Conservation (phyloP, 495 filamentous ascomycete genomes). For the Cladorrhinum samala region DNA sequence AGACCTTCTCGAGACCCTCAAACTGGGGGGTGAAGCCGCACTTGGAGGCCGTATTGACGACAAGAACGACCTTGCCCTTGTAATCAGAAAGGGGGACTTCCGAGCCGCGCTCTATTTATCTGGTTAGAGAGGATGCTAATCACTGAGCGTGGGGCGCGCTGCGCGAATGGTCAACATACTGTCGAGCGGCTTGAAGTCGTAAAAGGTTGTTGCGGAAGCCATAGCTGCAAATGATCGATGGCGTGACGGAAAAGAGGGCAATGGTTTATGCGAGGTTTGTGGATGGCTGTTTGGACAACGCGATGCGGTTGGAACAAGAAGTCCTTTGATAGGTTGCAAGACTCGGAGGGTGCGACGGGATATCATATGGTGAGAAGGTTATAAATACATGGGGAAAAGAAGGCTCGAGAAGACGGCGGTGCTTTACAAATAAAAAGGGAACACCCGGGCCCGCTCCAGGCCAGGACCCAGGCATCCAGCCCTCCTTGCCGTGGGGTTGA, state of each 20-base stretch:
- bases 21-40: slow-evolving; percentile 99
- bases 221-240: slow-evolving; percentile 50
- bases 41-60: slow-evolving; percentile 98
- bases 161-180: no score
- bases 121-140: no score
- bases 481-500: no score
- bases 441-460: no score
- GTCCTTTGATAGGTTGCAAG: no score
- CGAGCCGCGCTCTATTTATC: slow-evolving; percentile 61
- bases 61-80: slow-evolving; percentile 84
- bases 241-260: not conserved
- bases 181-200: slow-evolving; percentile 81
- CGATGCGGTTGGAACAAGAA: no score
- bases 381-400: not conserved
- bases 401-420: not conserved
- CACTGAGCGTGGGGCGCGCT: no score
- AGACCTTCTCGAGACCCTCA: slow-evolving; percentile 80
- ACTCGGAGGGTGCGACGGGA: no score
- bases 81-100: slow-evolving; percentile 62
- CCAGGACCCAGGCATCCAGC: no score
- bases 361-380: not conserved
- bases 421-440: not conserved
- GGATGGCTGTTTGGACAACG: no score
- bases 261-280: no score
- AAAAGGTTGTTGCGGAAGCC: slow-evolving; percentile 84